Base-by-base conservation (phyloP, 306 rosid genomes). In the Calophaca sinica region DNA sequence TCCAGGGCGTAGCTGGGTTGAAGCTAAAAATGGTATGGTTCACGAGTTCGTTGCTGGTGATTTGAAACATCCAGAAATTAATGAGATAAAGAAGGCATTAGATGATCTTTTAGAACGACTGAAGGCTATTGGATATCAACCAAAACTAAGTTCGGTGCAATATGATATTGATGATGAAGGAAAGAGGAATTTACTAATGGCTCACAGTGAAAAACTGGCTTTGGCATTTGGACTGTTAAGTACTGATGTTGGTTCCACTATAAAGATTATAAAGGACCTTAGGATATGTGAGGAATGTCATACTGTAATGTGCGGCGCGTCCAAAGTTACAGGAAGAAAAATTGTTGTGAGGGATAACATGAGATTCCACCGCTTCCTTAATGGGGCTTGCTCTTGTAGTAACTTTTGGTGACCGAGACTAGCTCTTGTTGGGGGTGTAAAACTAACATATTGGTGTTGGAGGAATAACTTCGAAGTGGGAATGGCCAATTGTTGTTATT, bases 211-310 rank as follows among this genome's bases (percentile, higher is more conserved):
- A 77, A 91, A 88, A 80, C 84, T 91, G 38, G 96, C 98, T 61
- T 73, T 93, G 77, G 92, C 88, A 54, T 93, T 72, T 81, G 91
- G 89, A 15, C 62, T 93, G 76, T 53, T 88, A 51, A 74, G 69
- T 72, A 83, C 84, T 9, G 89, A 76, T 62, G 74, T 82, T 13
- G 90, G 86, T 72, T 77, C 78, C 70, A 74, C 87, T 68, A 88
- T 91, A 68, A 88, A 76, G 88, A 91, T 91, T 55, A 89, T 87
- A 96, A 93, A 93, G 83, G 91, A 89, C 85, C 81, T 93, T 20
- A 87, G 98, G 71, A 85, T 93, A 68, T 93, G 97, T 48, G 89
- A 86, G 70, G 97, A 91, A 71, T 93, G 94, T n/a, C 97, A 93
- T 66, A 69, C 39, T 7, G 75, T 91, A 53, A 91, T 91, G 97